These are phyloP conservation scores for Cytospora piceicola DNA, from an alignment of 2,329 filamentous ascomycete genomes.

Conservation along the genomic window DNA sequence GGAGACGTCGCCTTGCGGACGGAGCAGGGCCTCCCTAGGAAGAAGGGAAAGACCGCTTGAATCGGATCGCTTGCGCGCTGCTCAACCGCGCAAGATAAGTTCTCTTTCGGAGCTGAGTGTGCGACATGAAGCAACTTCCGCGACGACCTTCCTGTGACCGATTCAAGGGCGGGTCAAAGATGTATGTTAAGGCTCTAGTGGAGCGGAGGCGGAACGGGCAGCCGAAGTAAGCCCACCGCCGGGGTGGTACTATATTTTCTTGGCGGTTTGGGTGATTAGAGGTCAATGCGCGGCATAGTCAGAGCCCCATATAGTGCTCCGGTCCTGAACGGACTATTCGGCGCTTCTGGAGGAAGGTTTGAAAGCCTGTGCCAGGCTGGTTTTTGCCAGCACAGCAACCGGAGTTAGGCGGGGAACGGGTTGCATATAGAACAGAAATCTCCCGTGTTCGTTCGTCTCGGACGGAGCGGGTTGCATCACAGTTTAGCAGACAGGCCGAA, in stretches of 20 bases:
- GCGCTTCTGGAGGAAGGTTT: conserved; percentile 1
- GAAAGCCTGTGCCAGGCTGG: background rate
- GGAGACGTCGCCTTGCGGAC: conserved; percentile 75
- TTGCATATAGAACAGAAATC: background rate
- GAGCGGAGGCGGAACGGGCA: background rate
- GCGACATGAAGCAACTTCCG: background rate
- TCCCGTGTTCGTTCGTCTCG: background rate
- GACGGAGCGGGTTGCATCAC: background rate
- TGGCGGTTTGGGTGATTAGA: background rate
- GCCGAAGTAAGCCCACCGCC: background rate
- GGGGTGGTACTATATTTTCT: background rate
- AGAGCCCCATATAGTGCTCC: background rate
- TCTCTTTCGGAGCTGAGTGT: background rate
- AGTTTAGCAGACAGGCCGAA: background rate
- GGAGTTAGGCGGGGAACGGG: conserved; percentile 18
- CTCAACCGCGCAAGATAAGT: background rate
- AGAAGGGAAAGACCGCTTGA: conserved; percentile 37
- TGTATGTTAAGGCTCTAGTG: background rate
- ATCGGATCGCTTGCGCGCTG: background rate
- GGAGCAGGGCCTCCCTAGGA: conserved; percentile 57
- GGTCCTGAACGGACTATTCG: background rate
- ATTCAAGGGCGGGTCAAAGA: background rate
- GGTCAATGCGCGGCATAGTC: background rate
- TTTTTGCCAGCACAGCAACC: conserved; percentile 13
- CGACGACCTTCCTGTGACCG: background rate